Evolutionary conservation across 345 rosid species (phyloP).

Genomic region (Moringa oleifera): DNA sequence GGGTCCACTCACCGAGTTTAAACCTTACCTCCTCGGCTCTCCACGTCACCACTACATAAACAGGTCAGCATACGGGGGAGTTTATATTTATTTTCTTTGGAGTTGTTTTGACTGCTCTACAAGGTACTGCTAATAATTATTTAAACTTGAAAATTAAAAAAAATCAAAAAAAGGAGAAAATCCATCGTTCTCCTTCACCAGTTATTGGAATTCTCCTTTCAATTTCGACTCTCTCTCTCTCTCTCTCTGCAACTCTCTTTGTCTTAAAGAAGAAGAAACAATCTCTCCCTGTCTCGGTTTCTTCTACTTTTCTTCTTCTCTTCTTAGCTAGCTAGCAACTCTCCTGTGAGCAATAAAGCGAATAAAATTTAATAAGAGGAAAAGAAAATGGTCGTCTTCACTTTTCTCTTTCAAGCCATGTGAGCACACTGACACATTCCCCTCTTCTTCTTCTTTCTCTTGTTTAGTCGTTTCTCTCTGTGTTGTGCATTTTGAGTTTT

Average conservation of each 20-base stretch:
- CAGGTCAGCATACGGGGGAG: conserved; percentile 14
- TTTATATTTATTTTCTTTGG: too few relatives aligned
- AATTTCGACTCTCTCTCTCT: conserved; percentile 9
- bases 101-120: not conserved
- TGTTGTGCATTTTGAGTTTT: conserved; percentile 12
- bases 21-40: conserved; percentile 10
- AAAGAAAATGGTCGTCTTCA: conserved; percentile 29
- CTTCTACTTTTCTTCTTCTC: conserved; percentile 29
- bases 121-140: conserved; percentile 1
- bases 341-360: conserved; percentile 14
- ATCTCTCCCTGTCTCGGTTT: conserved; percentile 25
- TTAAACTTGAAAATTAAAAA: conserved; percentile 5
- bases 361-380: conserved; percentile 2
- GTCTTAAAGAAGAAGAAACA: conserved; percentile 73
- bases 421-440: conserved; percentile 79
- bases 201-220: conserved; percentile 14
- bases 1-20: conserved; percentile 21
- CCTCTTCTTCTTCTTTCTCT: conserved; percentile 22
- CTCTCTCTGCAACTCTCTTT: conserved; percentile 40
- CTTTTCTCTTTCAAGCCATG: conserved; percentile 67
- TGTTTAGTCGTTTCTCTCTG: conserved; percentile 7
- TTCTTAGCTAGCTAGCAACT: conserved; percentile 3
- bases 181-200: conserved; percentile 20
- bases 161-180: conserved; percentile 15
- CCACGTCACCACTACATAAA: conserved; percentile 27